Conservation (phyloP, 1,284 basidiomycete genomes). For the Heterobasidion annosum region DNA sequence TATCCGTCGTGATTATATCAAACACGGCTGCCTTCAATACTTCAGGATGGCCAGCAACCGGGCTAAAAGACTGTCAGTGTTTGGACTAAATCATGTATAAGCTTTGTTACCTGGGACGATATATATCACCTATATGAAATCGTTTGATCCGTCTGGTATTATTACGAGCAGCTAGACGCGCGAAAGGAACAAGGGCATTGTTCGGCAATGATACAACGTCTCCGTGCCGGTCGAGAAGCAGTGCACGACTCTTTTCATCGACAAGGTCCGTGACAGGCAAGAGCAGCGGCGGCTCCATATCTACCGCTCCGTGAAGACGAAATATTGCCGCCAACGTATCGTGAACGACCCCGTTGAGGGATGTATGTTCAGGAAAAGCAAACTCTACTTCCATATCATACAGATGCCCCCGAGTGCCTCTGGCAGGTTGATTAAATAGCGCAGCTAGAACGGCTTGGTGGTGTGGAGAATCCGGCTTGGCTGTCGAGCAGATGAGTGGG, state of each 20-base stretch:
- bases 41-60: constrained; percentile 62
- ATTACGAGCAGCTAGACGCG: constrained; percentile 72
- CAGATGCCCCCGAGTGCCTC: constrained; percentile 63
- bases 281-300: constrained; percentile 77
- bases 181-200: constrained; percentile 76
- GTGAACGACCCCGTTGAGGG: constrained; percentile 70
- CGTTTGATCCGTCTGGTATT: constrained; percentile 80
- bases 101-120: constrained; percentile 43
- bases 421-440: constrained; percentile 62
- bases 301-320: constrained; percentile 83
- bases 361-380: constrained; percentile 62
- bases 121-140: constrained; percentile 76
- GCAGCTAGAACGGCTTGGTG: constrained; percentile 63
- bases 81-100: neutral
- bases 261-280: constrained; percentile 62
- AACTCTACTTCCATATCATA: constrained; percentile 71
- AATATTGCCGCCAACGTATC: constrained; percentile 75
- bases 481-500: constrained; percentile 23
- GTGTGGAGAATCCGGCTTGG: constrained; percentile 66
- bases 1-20: constrained; percentile 72
- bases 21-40: constrained; percentile 65
- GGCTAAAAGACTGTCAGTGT: constrained; percentile 23
- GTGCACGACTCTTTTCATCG: constrained; percentile 54
- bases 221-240: constrained; percentile 77
- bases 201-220: constrained; percentile 77